phyloP scores from a whole-genome alignment of 192 early-diverging fungal genomes.

The Spinellus fusiger region DNA sequence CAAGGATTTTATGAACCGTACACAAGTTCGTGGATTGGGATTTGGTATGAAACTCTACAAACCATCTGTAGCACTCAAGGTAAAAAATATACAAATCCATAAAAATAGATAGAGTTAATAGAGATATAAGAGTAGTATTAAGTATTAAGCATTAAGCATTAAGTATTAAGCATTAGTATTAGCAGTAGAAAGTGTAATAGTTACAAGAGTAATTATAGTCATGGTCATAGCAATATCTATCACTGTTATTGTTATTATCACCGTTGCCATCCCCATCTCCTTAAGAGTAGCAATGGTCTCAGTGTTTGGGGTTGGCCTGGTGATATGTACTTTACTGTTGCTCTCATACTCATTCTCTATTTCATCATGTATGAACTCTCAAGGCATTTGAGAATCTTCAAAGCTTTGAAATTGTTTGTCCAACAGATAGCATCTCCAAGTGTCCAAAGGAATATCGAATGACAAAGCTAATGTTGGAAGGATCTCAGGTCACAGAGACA shows the following conservation, averaged over 20 bases:
- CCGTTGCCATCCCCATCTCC: too few species aligned
- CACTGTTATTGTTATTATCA: too few species aligned
- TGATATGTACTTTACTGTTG: too few species aligned
- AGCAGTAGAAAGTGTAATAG: too few species aligned
- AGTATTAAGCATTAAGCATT: too few species aligned
- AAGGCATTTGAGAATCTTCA: constrained; percentile 79
- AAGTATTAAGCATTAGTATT: too few species aligned
- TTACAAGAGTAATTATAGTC: too few species aligned
- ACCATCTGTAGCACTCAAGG: constrained; percentile 80
- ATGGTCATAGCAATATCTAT: too few species aligned
- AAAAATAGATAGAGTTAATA: not conserved
- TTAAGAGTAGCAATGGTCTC: too few species aligned
- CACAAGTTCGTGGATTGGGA: constrained; percentile 42
- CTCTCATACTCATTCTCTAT: too few species aligned
- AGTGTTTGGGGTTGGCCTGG: not conserved
- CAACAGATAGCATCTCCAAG: constrained; percentile 43
- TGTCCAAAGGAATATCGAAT: constrained; percentile 85
- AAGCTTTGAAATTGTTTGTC: constrained; percentile 61
- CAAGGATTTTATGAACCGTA: constrained; percentile 70
- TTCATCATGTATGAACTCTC: not conserved
- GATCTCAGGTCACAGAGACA: constrained; percentile 56
- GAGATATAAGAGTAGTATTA: not conserved
- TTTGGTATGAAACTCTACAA: constrained; percentile 68
- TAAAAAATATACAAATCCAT: constrained; percentile 7
- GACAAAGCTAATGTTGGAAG: constrained; percentile 75